Evolutionary conservation across 192 early-diverging fungal genomes (phyloP).

Genomic region (Umbelopsis sp.): DNA sequence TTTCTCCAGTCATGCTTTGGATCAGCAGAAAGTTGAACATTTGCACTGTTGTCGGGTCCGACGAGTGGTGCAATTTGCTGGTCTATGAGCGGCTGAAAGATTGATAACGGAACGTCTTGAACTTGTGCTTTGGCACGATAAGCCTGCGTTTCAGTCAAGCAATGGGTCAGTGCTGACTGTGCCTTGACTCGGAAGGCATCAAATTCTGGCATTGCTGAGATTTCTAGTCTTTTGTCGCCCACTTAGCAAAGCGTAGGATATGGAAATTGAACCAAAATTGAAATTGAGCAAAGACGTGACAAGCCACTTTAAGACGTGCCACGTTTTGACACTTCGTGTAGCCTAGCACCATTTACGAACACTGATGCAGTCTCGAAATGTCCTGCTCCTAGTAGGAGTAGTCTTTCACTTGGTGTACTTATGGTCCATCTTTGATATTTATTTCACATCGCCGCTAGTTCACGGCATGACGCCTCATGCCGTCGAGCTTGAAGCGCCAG

Average conservation of each 20-base stretch:
- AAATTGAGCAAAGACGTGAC: neutral
- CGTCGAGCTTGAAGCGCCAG: slow-evolving; percentile 72
- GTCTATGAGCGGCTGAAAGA: slow-evolving; percentile 6
- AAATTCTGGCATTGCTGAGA: slow-evolving; percentile 9
- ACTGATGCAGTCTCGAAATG: slow-evolving; percentile 40
- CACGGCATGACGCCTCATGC: slow-evolving; percentile 93
- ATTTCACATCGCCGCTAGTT: slow-evolving; percentile 96
- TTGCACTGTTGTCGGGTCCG: slow-evolving; percentile 22
- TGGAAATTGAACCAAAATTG: neutral
- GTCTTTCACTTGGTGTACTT: slow-evolving; percentile 92
- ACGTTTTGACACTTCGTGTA: neutral
- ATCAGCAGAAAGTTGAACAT: slow-evolving; percentile 19
- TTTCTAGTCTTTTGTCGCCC: too few species aligned
- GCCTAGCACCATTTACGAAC: neutral
- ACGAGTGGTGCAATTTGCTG: slow-evolving; percentile 29
- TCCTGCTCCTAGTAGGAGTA: slow-evolving; percentile 78
- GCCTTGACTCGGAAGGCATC: slow-evolving; percentile 18
- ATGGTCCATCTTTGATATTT: slow-evolving; percentile 96
- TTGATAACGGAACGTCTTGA: neutral
- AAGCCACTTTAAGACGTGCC: slow-evolving; percentile 15
- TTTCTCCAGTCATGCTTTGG: slow-evolving; percentile 40
- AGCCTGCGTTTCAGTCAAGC: slow-evolving; percentile 4
- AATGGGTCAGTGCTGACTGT: neutral
- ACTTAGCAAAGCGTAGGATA: too few species aligned
- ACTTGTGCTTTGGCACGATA: slow-evolving; percentile 2